A percentile compares a stretch with the other conserved stretches of the same genome.
Evolutionary conservation across 768 basidiomycete genomes (phyloP).

Genomic region (Agaricus subrufescens): DNA sequence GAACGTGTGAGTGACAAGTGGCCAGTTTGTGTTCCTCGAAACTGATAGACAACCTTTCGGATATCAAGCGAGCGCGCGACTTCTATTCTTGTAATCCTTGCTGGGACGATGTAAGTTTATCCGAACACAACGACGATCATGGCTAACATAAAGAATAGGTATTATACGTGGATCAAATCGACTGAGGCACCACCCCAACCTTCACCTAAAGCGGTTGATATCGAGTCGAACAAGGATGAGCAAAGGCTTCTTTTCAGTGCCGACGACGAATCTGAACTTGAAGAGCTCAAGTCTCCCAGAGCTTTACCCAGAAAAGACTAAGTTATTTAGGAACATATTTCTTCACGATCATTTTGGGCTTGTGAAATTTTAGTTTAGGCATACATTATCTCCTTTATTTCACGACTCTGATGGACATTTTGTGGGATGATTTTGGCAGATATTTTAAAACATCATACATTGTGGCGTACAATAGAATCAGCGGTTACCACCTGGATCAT

Average conservation of each 20-base stretch:
- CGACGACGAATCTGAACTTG: slow-evolving; percentile 6
- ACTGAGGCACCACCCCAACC: slow-evolving; percentile 15
- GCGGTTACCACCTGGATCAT: no score
- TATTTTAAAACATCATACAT: neutral
- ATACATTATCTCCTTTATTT: neutral
- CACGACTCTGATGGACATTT: neutral
- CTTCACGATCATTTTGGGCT: neutral
- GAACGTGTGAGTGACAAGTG: slow-evolving; percentile 50
- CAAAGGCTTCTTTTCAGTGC: slow-evolving; percentile 8
- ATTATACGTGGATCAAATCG: slow-evolving; percentile 51
- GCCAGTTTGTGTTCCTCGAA: no score
- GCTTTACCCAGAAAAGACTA: neutral
- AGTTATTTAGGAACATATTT: no score
- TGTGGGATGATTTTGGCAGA: neutral
- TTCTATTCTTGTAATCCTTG: slow-evolving; percentile 64
- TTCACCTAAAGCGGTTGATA: slow-evolving; percentile 13
- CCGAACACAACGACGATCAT: neutral
- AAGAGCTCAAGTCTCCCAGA: slow-evolving; percentile 2
- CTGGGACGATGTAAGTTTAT: slow-evolving; percentile 57
- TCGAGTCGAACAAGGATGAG: slow-evolving; percentile 15
- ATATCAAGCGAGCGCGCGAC: slow-evolving; percentile 48
- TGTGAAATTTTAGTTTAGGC: neutral
- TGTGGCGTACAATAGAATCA: neutral
- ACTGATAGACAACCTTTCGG: neutral
- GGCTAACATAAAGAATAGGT: slow-evolving; percentile 23